phyloP scores from a whole-genome alignment of 768 basidiomycete species.

The Auricularia heimuer region DNA sequence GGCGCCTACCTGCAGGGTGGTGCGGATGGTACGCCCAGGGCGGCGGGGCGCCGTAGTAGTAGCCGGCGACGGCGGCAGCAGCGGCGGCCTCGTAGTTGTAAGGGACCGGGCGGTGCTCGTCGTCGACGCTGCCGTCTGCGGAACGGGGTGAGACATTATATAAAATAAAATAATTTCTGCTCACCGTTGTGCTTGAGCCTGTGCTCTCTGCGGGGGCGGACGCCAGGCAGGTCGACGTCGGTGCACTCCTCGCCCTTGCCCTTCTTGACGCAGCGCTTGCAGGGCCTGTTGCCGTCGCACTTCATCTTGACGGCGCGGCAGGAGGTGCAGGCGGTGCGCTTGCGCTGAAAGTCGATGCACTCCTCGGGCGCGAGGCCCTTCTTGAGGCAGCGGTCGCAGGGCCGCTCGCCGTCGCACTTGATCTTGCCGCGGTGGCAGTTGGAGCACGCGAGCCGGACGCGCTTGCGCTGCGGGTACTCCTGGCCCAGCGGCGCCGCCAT shows the following conservation, averaged over 20 bases:
- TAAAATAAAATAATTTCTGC: background rate
- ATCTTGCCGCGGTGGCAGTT: constrained; percentile 2
- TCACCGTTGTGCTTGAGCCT: background rate
- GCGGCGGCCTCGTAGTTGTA: background rate
- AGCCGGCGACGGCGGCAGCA: background rate
- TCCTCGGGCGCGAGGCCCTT: constrained; percentile 1
- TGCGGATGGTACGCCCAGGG: background rate
- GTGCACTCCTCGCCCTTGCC: constrained; percentile 2
- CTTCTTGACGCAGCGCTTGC: constrained; percentile 3
- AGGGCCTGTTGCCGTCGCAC: constrained; percentile 2
- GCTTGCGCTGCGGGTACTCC: constrained; percentile 2
- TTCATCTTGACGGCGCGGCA: constrained; percentile 3
- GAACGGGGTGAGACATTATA: background rate
- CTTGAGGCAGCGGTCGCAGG: constrained; percentile 2
- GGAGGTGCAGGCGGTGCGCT: constrained; percentile 2
- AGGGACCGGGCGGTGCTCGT: background rate
- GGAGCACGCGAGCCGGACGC: constrained; percentile 1
- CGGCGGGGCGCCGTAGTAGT: background rate
- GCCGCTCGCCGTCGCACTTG: constrained; percentile 4
- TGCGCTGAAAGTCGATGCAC: constrained; percentile 2
- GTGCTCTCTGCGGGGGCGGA: background rate
- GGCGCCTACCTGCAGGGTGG: background rate
- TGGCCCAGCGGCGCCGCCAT: background rate
- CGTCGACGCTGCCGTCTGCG: background rate
- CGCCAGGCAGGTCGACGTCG: background rate